phyloP scores from a whole-genome alignment of 2,329 filamentous ascomycete species.

The Saccharata proteae region DNA sequence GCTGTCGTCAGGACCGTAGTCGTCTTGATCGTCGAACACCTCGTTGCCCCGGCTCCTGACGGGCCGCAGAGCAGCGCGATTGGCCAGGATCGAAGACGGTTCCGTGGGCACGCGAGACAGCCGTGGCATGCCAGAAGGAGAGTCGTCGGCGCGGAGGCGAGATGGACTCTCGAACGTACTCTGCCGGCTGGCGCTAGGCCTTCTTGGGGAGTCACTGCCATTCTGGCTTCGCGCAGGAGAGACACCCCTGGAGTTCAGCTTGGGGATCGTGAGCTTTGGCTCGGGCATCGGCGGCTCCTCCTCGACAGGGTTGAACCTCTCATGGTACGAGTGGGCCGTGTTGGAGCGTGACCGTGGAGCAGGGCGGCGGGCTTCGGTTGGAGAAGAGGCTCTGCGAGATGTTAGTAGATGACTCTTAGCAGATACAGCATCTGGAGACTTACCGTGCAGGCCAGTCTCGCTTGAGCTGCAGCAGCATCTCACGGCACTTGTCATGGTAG shows the following conservation, averaged over 20 bases:
- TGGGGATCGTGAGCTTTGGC: conserved; percentile 33
- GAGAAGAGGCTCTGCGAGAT: conserved; percentile 14
- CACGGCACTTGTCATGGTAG: conserved; percentile 82
- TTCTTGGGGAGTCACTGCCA: conserved; percentile 19
- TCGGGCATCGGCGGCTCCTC: conserved; percentile 43
- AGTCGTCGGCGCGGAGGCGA: conserved; percentile 40
- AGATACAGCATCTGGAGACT: conserved; percentile 13
- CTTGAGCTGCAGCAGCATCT: conserved; percentile 62
- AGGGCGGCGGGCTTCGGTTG: conserved; percentile 25
- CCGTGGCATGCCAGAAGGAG: conserved; percentile 33
- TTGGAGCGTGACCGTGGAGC: conserved; percentile 46
- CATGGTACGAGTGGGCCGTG: conserved; percentile 51
- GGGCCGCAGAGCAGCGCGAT: conserved; percentile 35
- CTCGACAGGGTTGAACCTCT: conserved; percentile 45
- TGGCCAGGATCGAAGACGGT: conserved; percentile 35
- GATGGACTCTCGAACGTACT: conserved; percentile 48
- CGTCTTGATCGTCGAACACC: conserved; percentile 15
- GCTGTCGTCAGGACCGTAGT: conserved; percentile 19
- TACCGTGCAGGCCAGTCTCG: conserved; percentile 56
- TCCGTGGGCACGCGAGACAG: conserved; percentile 45
- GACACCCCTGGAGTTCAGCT: conserved; percentile 30
- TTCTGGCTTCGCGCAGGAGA: conserved; percentile 19
- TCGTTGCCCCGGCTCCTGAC: conserved; percentile 23
- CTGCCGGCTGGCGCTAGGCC: conserved; percentile 36
- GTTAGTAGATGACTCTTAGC: conserved; percentile 11